phyloP scores from a whole-genome alignment of 1,284 basidiomycete genomes.

The Ceratobasidium sp. region DNA sequence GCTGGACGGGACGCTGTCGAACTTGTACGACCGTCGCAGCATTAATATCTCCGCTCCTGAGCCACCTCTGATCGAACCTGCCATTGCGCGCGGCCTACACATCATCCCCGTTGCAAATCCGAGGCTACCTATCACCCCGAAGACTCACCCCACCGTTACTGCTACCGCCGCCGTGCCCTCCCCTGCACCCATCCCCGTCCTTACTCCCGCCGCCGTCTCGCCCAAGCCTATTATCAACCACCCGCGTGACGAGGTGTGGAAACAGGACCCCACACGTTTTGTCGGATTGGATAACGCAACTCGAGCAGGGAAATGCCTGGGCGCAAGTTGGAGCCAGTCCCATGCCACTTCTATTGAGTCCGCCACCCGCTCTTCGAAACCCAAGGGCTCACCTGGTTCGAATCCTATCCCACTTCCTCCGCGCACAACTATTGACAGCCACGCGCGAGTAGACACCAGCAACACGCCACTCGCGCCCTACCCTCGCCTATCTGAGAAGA shows the following conservation, averaged over 20 bases:
- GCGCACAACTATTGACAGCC: no score
- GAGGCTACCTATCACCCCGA: slow-evolving; percentile 21
- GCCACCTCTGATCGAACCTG: slow-evolving; percentile 37
- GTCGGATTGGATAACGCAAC: slow-evolving; percentile 50
- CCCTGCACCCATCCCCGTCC: slow-evolving; percentile 7
- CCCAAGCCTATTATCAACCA: slow-evolving; percentile 23
- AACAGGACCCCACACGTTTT: slow-evolving; percentile 51
- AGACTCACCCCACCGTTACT: slow-evolving; percentile 23
- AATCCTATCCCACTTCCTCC: slow-evolving; percentile 53
- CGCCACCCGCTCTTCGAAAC: slow-evolving; percentile 56
- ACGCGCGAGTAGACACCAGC: slow-evolving; percentile 26
- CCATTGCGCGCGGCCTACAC: slow-evolving; percentile 64
- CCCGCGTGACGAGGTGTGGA: slow-evolving; percentile 27
- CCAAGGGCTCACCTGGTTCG: slow-evolving; percentile 65
- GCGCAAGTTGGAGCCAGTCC: slow-evolving; percentile 21
- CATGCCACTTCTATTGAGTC: neutral
- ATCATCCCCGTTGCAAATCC: slow-evolving; percentile 67
- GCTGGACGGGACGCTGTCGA: slow-evolving; percentile 81
- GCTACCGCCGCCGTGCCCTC: slow-evolving; percentile 36
- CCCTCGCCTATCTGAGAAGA: slow-evolving; percentile 40
- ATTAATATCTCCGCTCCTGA: slow-evolving; percentile 53
- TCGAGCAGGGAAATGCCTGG: neutral
- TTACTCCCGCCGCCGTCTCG: slow-evolving; percentile 26
- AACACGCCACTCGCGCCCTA: slow-evolving; percentile 14
- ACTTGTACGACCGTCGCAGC: slow-evolving; percentile 81